Evolutionary conservation across 495 filamentous ascomycete genomes (phyloP).

Genomic region (Podospora appendiculata): DNA sequence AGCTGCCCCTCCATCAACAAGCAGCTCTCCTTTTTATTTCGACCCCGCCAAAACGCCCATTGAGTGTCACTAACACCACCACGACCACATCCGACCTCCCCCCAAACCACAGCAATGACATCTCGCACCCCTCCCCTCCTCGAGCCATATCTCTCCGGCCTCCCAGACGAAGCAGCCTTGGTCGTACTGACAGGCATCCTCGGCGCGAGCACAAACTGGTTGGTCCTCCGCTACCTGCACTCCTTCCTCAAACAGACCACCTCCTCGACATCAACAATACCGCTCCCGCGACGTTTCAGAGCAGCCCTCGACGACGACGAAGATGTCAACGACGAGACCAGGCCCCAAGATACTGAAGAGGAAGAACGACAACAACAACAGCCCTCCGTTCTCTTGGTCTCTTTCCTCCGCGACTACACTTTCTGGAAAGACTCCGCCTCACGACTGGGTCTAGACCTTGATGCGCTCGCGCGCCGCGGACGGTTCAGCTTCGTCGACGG

Average conservation of each 20-base stretch:
- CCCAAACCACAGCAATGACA: constrained; percentile 1
- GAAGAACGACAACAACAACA: too few relatives aligned
- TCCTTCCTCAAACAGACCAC: constrained; percentile 37
- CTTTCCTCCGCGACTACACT: constrained; percentile 64
- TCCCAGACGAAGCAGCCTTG: constrained; percentile 28
- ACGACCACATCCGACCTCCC: too few relatives aligned
- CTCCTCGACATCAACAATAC: neutral
- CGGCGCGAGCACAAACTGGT: constrained; percentile 68
- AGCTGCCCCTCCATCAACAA: too few relatives aligned
- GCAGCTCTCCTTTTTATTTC: too few relatives aligned
- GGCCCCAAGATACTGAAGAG: neutral
- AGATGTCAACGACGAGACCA: constrained; percentile 5
- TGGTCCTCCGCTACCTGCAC: constrained; percentile 57
- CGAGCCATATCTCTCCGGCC: constrained; percentile 49
- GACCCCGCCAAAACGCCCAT: too few relatives aligned
- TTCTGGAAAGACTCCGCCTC: constrained; percentile 67
- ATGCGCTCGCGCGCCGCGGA: constrained; percentile 45
- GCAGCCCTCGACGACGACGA: neutral
- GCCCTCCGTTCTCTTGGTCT: constrained; percentile 62
- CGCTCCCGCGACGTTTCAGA: neutral
- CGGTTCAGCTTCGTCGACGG: constrained; percentile 70
- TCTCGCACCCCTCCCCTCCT: constrained; percentile 51
- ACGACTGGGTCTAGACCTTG: constrained; percentile 65
- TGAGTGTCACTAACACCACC: too few relatives aligned
- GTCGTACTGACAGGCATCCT: constrained; percentile 67